Evolutionary conservation across 306 rosid species (phyloP), one percentile per base, ranked within the genome.

Genomic region (Cicer chorassanicum): DNA sequence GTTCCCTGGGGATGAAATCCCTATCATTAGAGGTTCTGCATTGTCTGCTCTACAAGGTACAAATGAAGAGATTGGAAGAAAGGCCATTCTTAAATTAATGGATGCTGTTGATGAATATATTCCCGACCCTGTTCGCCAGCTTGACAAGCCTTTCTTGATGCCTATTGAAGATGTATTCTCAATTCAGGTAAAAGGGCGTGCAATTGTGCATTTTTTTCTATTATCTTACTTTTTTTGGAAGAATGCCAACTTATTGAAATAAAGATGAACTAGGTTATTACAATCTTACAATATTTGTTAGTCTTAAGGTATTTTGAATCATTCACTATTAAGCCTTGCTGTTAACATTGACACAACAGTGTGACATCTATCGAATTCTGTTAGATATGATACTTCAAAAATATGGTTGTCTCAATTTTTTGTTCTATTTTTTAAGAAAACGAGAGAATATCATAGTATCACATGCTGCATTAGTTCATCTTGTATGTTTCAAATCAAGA

Each of bases 1-100:
- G 88, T 95, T 92, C 79, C 99, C 99, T 55, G 98, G 99, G 71
- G 99, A 95, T 83, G 98, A 92, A 6, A 95, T 95, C 66, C 99
- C 99, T 6, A 95, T 95, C 21, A 62, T 95, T 57, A 93, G 92
- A 18, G 99, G 97, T 80, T 95, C 98, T 0, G 99, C 99, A 14
- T 81, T 95, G 84, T 87, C 96, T 1, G 99, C 99, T 67, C 82
- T 95, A 78, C 93, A 95, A 70, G 99, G 99, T 51, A 87, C 96
- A 69, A 92, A 95, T 79, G 98, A 95, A 9, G 98, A 92, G 85
- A 92, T 95, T 73, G 98, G 99, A 42, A 90, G 84, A 76, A 75
- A 92, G 81, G 97, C 98, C 62, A 90, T 95, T 71, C 81, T 95
- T 61, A 90, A 92, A 73, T 71, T 95, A 51, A 95, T 95, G 99